Base-by-base conservation (phyloP, 306 rosid species). In the Dalbergia cultrata region DNA sequence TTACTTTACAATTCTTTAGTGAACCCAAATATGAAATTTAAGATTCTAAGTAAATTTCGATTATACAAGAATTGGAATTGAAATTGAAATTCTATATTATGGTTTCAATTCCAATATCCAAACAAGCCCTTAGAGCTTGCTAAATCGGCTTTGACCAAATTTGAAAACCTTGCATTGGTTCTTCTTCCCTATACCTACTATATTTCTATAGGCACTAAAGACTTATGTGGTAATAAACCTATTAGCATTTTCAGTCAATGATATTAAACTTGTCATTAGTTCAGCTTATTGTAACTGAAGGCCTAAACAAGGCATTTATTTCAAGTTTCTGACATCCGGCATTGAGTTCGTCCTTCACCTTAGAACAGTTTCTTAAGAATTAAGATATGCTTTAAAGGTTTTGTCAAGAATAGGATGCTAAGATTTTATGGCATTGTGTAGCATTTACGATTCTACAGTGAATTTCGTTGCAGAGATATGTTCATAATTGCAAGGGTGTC, bases 61-160 rank as follows among this genome's bases (percentile, higher is more conserved):
- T 26, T 26, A 26, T 26, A 26, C 31, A 26, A 26, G 3, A 26
- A 26, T 26, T 26, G 31, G 31, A 26, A 26, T 26, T 26, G 31
- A 26, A 26, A 26, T 26, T 26, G 31, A 26, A 26, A 2, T 26
- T 26, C 31, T 26, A 26, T 2, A 26, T 26, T 26, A 26, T 3
- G 2, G 2, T 26, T 26, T 26, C 31, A 26, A 26, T 26, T 26
- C 31, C 31, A 26, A 26, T 26, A 26, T 26, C 31, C 31, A 26
- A 26, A 26, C 2, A 3, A 26, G 2, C 31, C 31, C 31, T 26
- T 26, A 26, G 31, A 26, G 31, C 13, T 31, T 35, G 52, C 31
- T 47, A 56, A 72, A 53, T 72, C 8, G 17, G 35, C n/a, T 72
- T 69, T 69, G 74, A 69, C 43, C 44, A 69, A 69, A 47, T 13